phyloP scores from a whole-genome alignment of 2,329 filamentous ascomycete species.

The Furcasterigmium furcatum region DNA sequence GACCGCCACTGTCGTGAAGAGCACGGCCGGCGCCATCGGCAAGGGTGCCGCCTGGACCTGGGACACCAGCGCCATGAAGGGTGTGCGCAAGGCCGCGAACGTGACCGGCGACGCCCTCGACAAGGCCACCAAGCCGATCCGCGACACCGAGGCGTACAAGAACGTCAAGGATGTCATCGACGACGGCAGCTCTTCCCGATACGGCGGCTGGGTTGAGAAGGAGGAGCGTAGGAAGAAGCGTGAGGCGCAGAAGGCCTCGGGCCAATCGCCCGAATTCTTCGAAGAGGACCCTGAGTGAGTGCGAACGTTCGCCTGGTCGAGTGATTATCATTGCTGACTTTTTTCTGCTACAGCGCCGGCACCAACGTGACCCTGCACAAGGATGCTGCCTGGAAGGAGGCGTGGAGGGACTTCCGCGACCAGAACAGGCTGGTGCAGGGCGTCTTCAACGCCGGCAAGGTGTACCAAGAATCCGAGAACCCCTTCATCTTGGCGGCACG shows the following conservation, averaged over 20 bases:
- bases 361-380: slow-evolving; percentile 96
- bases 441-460: slow-evolving; percentile 79
- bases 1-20: slow-evolving; percentile 77
- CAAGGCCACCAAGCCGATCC: slow-evolving; percentile 90
- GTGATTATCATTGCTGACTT: slow-evolving; percentile 23
- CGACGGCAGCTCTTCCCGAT: slow-evolving; percentile 91
- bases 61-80: slow-evolving; percentile 93
- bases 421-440: slow-evolving; percentile 84
- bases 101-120: slow-evolving; percentile 85
- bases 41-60: slow-evolving; percentile 95
- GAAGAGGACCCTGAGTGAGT: slow-evolving; percentile 87
- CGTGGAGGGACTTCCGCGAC: slow-evolving; percentile 95
- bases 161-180: slow-evolving; percentile 94
- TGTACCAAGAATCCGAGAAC: slow-evolving; percentile 96
- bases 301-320: not conserved
- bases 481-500: slow-evolving; percentile 89
- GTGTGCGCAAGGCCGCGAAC: slow-evolving; percentile 80
- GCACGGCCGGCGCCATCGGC: slow-evolving; percentile 81
- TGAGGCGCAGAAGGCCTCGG: slow-evolving; percentile 65
- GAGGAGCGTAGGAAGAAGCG: slow-evolving; percentile 83
- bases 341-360: slow-evolving; percentile 64
- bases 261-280: slow-evolving; percentile 53
- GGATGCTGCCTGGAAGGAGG: slow-evolving; percentile 95
- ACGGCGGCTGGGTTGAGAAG: slow-evolving; percentile 95
- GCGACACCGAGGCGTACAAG: slow-evolving; percentile 93